These are phyloP conservation scores for Ascochyta lentis DNA, from an alignment of 2,329 filamentous ascomycete genomes.

Conservation along the genomic window DNA sequence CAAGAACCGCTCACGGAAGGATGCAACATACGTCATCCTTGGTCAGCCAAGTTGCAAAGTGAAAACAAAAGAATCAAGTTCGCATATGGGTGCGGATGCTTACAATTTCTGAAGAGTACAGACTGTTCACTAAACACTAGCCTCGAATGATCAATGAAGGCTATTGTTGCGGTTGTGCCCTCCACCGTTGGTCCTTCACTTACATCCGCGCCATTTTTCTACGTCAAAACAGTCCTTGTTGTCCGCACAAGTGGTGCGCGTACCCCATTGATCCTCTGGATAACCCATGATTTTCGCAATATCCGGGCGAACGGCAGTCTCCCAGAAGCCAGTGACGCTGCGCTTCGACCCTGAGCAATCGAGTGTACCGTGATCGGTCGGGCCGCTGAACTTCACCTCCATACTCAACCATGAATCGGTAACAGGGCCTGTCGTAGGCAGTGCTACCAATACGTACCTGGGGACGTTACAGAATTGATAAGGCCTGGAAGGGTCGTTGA, in stretches of 20 bases:
- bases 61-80: no score
- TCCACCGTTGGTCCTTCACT: background rate
- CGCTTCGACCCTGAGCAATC: background rate
- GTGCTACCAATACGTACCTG: conserved; percentile 1
- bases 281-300: background rate
- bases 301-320: background rate
- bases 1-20: no score
- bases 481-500: background rate
- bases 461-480: conserved; percentile 18
- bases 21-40: no score
- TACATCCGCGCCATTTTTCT: background rate
- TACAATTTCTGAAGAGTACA: no score
- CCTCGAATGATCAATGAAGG: background rate
- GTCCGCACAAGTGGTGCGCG: background rate
- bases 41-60: no score
- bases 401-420: conserved; percentile 8
- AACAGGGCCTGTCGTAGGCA: background rate
- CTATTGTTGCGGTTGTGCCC: background rate
- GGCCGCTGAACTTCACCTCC: conserved; percentile 9
- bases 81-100: no score
- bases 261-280: background rate
- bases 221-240: background rate
- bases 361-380: background rate
- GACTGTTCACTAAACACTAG: background rate
- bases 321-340: conserved; percentile 2